Conservation (phyloP, 805 yeast species). For the Torulaspora quercuum region DNA sequence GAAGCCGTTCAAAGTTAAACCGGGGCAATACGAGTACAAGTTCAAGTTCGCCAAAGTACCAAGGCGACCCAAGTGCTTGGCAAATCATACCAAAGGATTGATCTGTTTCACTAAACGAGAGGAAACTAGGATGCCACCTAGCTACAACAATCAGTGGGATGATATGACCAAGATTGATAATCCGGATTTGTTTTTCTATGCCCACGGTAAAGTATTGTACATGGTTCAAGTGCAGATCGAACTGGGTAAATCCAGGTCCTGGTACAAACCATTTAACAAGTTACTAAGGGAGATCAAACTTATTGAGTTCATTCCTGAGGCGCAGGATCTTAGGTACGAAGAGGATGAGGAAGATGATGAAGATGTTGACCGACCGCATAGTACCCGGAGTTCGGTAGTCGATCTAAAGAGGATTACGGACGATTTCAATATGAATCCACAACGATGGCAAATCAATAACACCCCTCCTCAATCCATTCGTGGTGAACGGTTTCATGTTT, state of each 20-base stretch:
- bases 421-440: constrained; percentile 11
- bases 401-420: constrained; percentile 2
- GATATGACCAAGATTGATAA: constrained; percentile 27
- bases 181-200: constrained; percentile 27
- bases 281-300: constrained; percentile 20
- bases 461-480: constrained; percentile 6
- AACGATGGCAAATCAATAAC: constrained; percentile 3
- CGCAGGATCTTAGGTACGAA: constrained; percentile 22
- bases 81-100: constrained; percentile 23
- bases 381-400: not conserved
- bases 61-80: constrained; percentile 27
- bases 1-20: constrained; percentile 32
- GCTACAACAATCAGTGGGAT: constrained; percentile 30
- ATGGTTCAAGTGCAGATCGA: constrained; percentile 29
- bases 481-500: constrained; percentile 9
- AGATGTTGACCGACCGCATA: constrained; percentile 1
- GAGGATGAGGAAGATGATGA: constrained; percentile 10
- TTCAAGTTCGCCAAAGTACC: constrained; percentile 30
- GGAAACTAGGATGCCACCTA: constrained; percentile 30
- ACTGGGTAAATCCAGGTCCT: constrained; percentile 29
- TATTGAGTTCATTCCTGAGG: constrained; percentile 30
- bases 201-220: constrained; percentile 32
- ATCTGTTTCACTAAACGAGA: constrained; percentile 23
- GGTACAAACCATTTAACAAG: constrained; percentile 32
- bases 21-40: constrained; percentile 29